Evolutionary conservation across 441 rosid genomes (phyloP).

Genomic region (Jatropha multifida): DNA sequence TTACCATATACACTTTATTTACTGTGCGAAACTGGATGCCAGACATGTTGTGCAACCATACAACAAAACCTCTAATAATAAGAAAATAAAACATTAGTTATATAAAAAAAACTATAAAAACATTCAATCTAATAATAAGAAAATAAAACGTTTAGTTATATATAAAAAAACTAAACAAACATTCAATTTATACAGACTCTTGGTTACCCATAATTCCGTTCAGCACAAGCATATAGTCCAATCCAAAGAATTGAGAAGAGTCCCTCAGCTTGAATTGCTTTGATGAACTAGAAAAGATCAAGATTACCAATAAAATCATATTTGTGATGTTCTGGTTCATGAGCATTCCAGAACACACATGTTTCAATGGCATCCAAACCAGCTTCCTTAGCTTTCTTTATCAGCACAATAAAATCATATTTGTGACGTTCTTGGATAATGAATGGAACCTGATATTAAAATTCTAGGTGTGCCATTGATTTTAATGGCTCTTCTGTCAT

Average conservation of each 20-base stretch:
- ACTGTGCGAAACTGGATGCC: slow-evolving; percentile 66
- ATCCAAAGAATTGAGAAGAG: slow-evolving; percentile 52
- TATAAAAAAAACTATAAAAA: not conserved
- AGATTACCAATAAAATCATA: too few species aligned
- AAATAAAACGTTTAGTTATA: too few species aligned
- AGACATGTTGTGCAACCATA: slow-evolving; percentile 77
- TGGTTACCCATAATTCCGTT: slow-evolving; percentile 71
- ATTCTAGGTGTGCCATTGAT: too few species aligned
- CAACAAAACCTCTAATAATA: slow-evolving; percentile 60
- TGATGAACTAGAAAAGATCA: slow-evolving; percentile 35
- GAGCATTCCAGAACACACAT: too few species aligned
- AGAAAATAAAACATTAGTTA: not conserved
- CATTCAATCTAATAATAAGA: too few species aligned
- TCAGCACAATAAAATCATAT: too few species aligned
- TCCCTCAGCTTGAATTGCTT: slow-evolving; percentile 37
- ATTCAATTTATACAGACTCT: not conserved
- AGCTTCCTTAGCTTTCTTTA: too few species aligned
- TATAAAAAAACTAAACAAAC: not conserved
- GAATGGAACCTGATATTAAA: too few species aligned
- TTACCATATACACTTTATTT: slow-evolving; percentile 59
- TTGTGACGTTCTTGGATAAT: too few species aligned
- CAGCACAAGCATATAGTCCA: slow-evolving; percentile 68
- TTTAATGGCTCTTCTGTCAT: too few species aligned
- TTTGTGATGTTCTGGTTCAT: too few species aligned
- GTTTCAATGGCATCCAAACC: too few species aligned